phyloP scores from a whole-genome alignment of 192 early-diverging fungal genomes.

The Linnemannia exigua region DNA sequence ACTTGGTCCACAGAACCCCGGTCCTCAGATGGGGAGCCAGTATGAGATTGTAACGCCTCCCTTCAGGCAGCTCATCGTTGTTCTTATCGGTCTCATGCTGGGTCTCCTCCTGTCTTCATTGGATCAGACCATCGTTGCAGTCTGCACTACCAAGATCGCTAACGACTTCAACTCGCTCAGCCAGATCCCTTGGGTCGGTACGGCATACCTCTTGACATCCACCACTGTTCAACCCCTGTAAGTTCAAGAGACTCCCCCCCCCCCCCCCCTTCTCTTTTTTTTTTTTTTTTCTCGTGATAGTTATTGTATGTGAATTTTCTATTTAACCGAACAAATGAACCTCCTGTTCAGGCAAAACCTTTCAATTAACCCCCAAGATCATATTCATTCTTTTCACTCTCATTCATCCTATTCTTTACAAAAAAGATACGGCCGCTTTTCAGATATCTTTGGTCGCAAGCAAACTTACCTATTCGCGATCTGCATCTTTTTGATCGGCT shows the following conservation, averaged over 20 bases:
- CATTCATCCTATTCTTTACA: constrained; percentile 7
- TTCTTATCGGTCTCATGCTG: constrained; percentile 57
- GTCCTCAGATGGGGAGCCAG: not conserved
- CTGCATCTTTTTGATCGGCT: constrained; percentile 74
- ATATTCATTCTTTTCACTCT: not conserved
- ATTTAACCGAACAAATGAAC: not conserved
- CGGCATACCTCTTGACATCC: constrained; percentile 72
- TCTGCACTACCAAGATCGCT: constrained; percentile 73
- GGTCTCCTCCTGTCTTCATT: constrained; percentile 72
- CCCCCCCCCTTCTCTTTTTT: too few species aligned
- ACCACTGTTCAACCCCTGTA: constrained; percentile 77
- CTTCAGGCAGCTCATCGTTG: constrained; percentile 31
- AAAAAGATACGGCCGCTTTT: constrained; percentile 64
- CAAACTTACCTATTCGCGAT: constrained; percentile 70
- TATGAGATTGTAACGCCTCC: not conserved
- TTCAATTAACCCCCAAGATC: not conserved
- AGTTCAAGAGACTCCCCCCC: not conserved
- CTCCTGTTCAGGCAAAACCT: not conserved
- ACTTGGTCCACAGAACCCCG: not conserved
- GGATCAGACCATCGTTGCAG: constrained; percentile 84
- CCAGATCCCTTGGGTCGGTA: constrained; percentile 72
- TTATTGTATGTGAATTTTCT: not conserved
- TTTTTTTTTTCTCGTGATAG: not conserved
- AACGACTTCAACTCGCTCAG: constrained; percentile 69
- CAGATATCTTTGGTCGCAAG: constrained; percentile 86